Percentiles rank a stretch among this genome's conserved stretches.
Evolutionary conservation across 371 early-diverging fungal genomes (phyloP).

Genomic region (Chytridiales sp.): DNA sequence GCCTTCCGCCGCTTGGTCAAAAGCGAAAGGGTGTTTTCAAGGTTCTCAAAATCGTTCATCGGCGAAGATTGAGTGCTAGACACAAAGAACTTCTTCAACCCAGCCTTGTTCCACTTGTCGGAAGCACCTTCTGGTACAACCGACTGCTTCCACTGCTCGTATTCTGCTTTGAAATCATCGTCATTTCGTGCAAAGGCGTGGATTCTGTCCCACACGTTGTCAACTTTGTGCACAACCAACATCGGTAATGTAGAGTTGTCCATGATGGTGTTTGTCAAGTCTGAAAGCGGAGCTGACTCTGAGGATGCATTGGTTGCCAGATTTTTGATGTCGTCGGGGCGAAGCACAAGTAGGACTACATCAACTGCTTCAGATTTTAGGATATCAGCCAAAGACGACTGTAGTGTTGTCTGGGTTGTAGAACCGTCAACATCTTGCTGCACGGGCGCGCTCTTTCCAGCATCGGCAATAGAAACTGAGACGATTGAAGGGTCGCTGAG

Average conservation of each 20-base stretch:
- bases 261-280: too few species aligned
- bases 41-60: conserved; percentile 1
- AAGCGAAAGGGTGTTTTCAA: not conserved
- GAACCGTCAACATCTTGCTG: too few species aligned
- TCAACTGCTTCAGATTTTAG: not conserved
- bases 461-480: not conserved
- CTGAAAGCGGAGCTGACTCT: too few species aligned
- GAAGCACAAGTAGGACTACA: not conserved
- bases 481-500: not conserved
- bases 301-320: too few species aligned
- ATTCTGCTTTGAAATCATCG: not conserved
- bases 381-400: too few species aligned
- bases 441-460: too few species aligned
- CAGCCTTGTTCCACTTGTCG: too few species aligned
- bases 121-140: too few species aligned
- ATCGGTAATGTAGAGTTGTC: not conserved
- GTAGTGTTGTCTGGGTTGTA: too few species aligned
- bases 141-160: not conserved
- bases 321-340: not conserved
- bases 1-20: not conserved
- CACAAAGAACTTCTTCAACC: not conserved
- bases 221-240: conserved; percentile 5
- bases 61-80: not conserved
- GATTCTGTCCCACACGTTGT: conserved; percentile 1
- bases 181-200: not conserved